Evolutionary conservation across 768 basidiomycete genomes (phyloP).

Genomic region (Tulasnella sp.): DNA sequence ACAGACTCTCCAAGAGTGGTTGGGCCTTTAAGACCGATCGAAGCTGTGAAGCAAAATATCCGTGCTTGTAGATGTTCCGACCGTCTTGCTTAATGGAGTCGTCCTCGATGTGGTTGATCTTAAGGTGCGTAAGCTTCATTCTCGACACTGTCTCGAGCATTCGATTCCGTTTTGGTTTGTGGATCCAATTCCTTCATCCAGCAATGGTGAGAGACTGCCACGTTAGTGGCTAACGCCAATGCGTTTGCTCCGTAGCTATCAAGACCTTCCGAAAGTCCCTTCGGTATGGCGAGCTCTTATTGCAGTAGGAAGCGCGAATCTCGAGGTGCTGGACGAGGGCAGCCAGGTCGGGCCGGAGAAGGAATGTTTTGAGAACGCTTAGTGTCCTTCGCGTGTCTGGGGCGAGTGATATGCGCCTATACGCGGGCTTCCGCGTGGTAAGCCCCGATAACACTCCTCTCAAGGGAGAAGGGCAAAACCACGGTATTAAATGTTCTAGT

Average conservation of each 20-base stretch:
- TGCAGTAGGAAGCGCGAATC: background rate
- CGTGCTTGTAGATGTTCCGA: background rate
- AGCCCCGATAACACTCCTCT: too few species aligned
- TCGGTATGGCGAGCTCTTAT: background rate
- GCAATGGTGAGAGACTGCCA: background rate
- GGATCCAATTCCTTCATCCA: background rate
- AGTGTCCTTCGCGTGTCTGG: background rate
- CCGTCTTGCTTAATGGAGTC: background rate
- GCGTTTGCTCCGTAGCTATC: background rate
- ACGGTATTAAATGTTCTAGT: too few species aligned
- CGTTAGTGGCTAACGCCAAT: background rate
- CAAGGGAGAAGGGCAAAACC: too few species aligned
- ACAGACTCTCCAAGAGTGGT: background rate
- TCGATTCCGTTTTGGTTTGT: background rate
- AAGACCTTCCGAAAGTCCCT: background rate
- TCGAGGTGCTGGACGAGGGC: background rate
- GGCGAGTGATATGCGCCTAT: background rate
- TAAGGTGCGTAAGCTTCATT: background rate
- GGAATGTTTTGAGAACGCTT: background rate
- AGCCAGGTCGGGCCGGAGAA: background rate
- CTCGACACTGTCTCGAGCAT: background rate
- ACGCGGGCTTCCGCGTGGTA: too few species aligned
- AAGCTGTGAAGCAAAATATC: background rate
- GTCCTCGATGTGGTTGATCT: background rate
- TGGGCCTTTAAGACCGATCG: background rate